Base-by-base conservation (phyloP, 2,329 filamentous ascomycete genomes). In the Sphaerostilbella broomeana region DNA sequence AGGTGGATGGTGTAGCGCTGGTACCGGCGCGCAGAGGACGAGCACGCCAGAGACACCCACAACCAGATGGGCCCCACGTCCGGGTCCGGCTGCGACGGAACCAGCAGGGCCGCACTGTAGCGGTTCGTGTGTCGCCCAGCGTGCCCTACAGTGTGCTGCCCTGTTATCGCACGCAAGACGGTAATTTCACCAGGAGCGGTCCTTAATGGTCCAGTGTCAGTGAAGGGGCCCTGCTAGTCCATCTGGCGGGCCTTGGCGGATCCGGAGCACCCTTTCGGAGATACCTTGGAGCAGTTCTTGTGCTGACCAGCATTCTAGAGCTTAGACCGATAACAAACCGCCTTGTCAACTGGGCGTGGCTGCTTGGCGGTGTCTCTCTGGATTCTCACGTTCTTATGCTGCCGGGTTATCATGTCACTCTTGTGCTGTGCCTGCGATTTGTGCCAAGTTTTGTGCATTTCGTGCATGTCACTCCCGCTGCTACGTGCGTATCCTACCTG, bases 241-340 rank as follows among this genome's bases (percentile, higher is more conserved):
- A 36, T 20, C 20, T 28, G 43, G 43, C 43, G 43, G 43, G 39
- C 13, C 42, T 44, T 44, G 42, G 42, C 42, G 37, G 41, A 40
- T 40, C 37, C 43, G 43, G 35, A 34, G 32, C 35, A 26, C 29
- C 39, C 43, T 21, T 27, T 39, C 34, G 39, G 35, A 35, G 41
- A 39, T 38, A 36, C 35, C 35, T 38, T 31, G 36, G 11, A 25
- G 24, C 24, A 25, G 7, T 17, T 25, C 17, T 13, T 21, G 21
- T 13, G n/a, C 19, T 34, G 18, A 8, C 12, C 22, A n/a, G 11
- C 19, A 15, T 30, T 19, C 13, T 31, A 12, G 21, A 21, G 20
- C 24, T 31, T 40, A 26, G 37, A 29, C 29, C 33, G 37, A 40
- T 31, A 28, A 28, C 35, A 22, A 12, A 27, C 16, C 7, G 7